Percentiles rank a stretch among this genome's conserved stretches.
phyloP scores from a whole-genome alignment of 805 yeast species.

The Barnettozyma botsteinii region DNA sequence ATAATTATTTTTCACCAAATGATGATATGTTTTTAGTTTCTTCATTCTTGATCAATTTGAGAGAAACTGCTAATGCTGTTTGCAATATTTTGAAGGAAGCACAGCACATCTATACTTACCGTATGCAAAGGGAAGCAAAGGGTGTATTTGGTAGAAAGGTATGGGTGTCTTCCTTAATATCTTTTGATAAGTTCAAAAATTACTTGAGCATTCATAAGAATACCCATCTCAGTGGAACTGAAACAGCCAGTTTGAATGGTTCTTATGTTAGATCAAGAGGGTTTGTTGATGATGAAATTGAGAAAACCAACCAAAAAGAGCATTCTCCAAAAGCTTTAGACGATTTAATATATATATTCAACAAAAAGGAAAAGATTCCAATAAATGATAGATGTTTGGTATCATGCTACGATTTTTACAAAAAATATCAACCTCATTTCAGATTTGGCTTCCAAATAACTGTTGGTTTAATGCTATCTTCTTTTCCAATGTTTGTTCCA shows the following conservation, averaged over 20 bases:
- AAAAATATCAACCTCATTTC: conserved; percentile 30
- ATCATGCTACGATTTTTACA: conserved; percentile 6
- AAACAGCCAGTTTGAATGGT: conserved; percentile 33
- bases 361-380: not conserved
- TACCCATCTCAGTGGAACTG: conserved; percentile 23
- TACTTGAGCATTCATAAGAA: conserved; percentile 30
- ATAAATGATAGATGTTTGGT: not conserved
- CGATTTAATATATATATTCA: not conserved
- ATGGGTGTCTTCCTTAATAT: conserved; percentile 39
- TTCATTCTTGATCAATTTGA: conserved; percentile 42
- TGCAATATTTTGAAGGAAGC: conserved; percentile 29
- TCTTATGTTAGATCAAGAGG: conserved; percentile 5
- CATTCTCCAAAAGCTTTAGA: conserved; percentile 1
- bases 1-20: conserved; percentile 35
- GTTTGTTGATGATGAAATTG: not conserved
- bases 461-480: conserved; percentile 39
- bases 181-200: conserved; percentile 28
- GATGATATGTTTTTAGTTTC: conserved; percentile 46
- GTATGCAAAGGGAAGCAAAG: conserved; percentile 29
- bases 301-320: not conserved
- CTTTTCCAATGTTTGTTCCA: conserved; percentile 48
- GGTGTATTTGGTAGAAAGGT: conserved; percentile 34
- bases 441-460: conserved; percentile 43
- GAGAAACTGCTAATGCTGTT: conserved; percentile 32
- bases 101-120: conserved; percentile 25